These are phyloP conservation scores for Rubia tinctorum DNA, from an alignment of 305 asterid species.

Conservation along the genomic window DNA sequence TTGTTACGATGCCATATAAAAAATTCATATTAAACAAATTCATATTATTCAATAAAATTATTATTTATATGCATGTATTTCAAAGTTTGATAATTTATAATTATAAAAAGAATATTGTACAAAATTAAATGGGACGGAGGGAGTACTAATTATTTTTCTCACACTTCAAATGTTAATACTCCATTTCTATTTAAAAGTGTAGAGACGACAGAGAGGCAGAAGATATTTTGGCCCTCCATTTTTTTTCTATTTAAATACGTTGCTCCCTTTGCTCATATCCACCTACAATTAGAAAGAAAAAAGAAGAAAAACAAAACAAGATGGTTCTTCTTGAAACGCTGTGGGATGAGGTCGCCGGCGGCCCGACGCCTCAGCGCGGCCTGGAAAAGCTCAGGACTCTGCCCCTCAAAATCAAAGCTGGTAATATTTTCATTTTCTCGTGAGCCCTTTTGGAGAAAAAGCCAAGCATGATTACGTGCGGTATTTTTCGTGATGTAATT, in stretches of 20 bases:
- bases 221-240: slow-evolving; percentile 38
- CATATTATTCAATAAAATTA: too few relatives aligned
- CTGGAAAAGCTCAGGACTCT: slow-evolving; percentile 73
- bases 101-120: too few relatives aligned
- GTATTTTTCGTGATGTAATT: neutral
- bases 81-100: too few relatives aligned
- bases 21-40: too few relatives aligned
- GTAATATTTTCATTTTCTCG: neutral
- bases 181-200: too few relatives aligned
- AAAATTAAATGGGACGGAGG: too few relatives aligned
- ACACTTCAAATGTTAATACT: too few relatives aligned
- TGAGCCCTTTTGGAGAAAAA: too few relatives aligned
- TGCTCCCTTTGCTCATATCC: neutral
- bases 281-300: neutral
- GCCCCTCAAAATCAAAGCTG: slow-evolving; percentile 51
- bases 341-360: slow-evolving; percentile 94
- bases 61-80: too few relatives aligned
- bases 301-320: neutral
- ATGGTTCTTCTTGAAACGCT: slow-evolving; percentile 88
- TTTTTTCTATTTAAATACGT: slow-evolving; percentile 24
- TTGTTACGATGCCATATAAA: too few relatives aligned
- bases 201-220: neutral
- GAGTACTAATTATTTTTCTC: too few relatives aligned
- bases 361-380: slow-evolving; percentile 87
- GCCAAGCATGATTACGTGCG: too few relatives aligned